Conservation (phyloP, 257 asterid genomes). For the Solanum pimpinellifolium region DNA sequence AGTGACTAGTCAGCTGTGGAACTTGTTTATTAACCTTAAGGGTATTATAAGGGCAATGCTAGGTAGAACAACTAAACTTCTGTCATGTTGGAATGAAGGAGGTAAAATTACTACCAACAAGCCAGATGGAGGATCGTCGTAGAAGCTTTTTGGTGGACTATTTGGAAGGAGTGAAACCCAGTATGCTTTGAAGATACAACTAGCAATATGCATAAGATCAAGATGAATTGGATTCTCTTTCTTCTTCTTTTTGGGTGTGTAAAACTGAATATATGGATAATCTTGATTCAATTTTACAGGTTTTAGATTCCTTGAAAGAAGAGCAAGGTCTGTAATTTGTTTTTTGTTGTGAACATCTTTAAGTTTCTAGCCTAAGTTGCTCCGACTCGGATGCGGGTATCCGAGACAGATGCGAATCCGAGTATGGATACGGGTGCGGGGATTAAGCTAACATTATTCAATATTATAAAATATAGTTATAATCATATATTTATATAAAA, state of each 20-base stretch:
- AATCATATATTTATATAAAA: too few species aligned
- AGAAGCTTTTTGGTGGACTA: neutral
- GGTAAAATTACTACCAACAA: neutral
- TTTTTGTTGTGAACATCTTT: neutral
- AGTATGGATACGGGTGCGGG: too few species aligned
- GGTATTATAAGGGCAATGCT: neutral
- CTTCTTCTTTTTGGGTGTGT: neutral
- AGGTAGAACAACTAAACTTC: neutral
- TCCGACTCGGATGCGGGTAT: too few species aligned
- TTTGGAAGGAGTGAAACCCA: neutral
- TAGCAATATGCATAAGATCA: neutral
- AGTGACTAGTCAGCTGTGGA: neutral
- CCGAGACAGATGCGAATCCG: too few species aligned
- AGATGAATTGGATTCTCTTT: neutral
- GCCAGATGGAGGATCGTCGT: neutral
- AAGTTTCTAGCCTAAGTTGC: neutral
- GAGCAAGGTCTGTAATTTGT: neutral
- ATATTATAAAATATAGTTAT: too few species aligned
- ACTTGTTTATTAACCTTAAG: neutral
- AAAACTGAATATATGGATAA: neutral
- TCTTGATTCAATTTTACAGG: neutral
- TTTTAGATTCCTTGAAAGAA: neutral
- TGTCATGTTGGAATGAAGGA: neutral
- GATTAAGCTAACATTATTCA: too few species aligned
- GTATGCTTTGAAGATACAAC: neutral